Evolutionary conservation across 495 filamentous ascomycete genomes (phyloP).

Genomic region (Penicillium flavigenum): DNA sequence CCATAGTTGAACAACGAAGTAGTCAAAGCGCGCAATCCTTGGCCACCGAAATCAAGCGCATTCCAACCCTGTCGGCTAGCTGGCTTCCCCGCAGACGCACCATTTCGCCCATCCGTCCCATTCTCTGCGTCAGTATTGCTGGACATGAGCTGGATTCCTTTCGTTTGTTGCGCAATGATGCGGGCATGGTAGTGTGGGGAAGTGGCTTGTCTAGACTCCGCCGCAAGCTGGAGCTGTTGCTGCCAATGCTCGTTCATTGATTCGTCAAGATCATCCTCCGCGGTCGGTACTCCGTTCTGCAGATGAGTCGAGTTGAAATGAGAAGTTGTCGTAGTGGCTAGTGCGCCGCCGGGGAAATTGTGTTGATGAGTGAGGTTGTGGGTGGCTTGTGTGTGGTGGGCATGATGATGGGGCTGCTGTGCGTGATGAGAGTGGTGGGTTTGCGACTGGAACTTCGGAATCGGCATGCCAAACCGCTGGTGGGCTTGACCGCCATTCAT

Average conservation of each 20-base stretch:
- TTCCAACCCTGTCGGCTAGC: conserved; percentile 79
- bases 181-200: conserved; percentile 67
- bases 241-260: conserved; percentile 82
- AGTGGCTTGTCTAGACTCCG: conserved; percentile 64
- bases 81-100: conserved; percentile 54
- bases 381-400: conserved; percentile 69
- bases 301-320: conserved; percentile 69
- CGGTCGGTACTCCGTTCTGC: conserved; percentile 69
- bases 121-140: conserved; percentile 62
- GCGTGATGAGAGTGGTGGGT: conserved; percentile 70
- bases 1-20: conserved; percentile 76
- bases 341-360: conserved; percentile 70
- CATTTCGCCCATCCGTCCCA: conserved; percentile 60
- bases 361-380: conserved; percentile 75
- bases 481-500: conserved; percentile 63
- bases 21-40: conserved; percentile 80
- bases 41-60: conserved; percentile 88
- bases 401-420: conserved; percentile 71
- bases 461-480: conserved; percentile 62
- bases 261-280: conserved; percentile 56
- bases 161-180: conserved; percentile 55
- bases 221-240: conserved; percentile 76
- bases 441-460: conserved; percentile 71
- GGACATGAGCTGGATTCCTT: conserved; percentile 57
- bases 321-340: conserved; percentile 69